phyloP scores from a whole-genome alignment of 257 asterid genomes.

The Forsythia viridissima region DNA sequence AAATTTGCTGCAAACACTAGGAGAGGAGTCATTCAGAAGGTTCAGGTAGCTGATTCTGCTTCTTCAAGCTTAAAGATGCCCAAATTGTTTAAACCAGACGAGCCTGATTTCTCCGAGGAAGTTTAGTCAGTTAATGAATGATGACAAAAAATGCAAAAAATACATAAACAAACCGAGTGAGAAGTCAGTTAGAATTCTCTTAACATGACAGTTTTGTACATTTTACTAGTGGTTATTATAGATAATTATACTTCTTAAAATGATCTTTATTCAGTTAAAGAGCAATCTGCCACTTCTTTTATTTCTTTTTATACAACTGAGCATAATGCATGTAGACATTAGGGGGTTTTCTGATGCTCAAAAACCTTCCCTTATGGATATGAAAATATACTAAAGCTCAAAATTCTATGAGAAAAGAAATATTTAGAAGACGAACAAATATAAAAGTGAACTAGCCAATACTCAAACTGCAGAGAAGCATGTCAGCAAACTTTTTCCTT shows the following conservation, averaged over 20 bases:
- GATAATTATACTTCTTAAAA: background rate
- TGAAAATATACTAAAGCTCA: no score
- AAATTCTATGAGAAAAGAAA: no score
- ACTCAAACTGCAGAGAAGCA: no score
- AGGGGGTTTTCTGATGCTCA: no score
- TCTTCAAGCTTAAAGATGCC: slow-evolving; percentile 86
- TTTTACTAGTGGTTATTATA: background rate
- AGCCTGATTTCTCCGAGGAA: slow-evolving; percentile 78
- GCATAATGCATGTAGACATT: no score
- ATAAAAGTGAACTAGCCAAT: no score
- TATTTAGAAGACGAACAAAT: no score
- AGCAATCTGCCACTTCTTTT: background rate
- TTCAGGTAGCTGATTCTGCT: slow-evolving; percentile 38
- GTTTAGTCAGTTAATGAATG: slow-evolving; percentile 20
- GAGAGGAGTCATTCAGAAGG: slow-evolving; percentile 52
- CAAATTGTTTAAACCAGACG: slow-evolving; percentile 75
- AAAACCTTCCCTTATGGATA: no score
- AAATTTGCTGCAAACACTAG: slow-evolving; percentile 76
- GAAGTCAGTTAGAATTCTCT: background rate
- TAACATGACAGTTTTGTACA: slow-evolving; percentile 1
- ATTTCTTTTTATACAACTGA: no score
- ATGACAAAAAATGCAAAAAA: background rate
- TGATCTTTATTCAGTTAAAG: background rate
- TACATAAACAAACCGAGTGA: background rate
- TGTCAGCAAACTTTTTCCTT: no score